Percentiles rank a stretch among this genome's conserved stretches.
Conservation (phyloP, 1,284 basidiomycete species). For the Mycena sp. region DNA sequence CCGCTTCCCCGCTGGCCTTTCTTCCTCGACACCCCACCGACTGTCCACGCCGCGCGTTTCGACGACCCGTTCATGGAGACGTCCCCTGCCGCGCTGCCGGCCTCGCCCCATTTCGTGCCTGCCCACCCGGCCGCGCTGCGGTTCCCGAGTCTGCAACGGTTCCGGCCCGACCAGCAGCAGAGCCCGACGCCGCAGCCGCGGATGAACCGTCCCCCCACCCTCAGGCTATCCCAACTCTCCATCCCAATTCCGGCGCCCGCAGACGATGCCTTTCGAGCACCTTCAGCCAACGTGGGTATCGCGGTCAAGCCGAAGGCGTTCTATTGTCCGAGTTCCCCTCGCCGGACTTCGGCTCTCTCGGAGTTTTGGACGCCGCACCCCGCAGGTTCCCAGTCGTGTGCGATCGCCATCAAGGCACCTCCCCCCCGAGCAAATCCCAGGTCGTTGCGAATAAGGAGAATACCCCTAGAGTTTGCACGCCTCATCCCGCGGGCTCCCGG, state of each 20-base stretch:
- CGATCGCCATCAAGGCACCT: constrained; percentile 23
- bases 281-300: neutral
- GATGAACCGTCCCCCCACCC: constrained; percentile 15
- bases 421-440: neutral
- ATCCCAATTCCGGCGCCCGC: too few species aligned
- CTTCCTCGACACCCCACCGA: neutral
- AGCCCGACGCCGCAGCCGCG: constrained; percentile 25
- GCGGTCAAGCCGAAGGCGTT: too few species aligned
- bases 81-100: neutral
- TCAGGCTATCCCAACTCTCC: constrained; percentile 22
- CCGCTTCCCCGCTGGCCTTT: neutral
- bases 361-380: constrained; percentile 24
- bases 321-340: too few species aligned
- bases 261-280: constrained; percentile 23
- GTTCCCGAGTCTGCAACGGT: constrained; percentile 3
- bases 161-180: constrained; percentile 4
- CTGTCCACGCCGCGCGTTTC: neutral
- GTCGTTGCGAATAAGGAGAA: constrained; percentile 20
- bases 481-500: constrained; percentile 17
- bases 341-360: too few species aligned
- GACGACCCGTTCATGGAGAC: constrained; percentile 11
- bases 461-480: neutral
- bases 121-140: neutral
- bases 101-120: neutral
- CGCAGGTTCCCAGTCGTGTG: constrained; percentile 19